Base-by-base conservation (phyloP, 331 rosid genomes). In the Telfairia occidentalis region DNA sequence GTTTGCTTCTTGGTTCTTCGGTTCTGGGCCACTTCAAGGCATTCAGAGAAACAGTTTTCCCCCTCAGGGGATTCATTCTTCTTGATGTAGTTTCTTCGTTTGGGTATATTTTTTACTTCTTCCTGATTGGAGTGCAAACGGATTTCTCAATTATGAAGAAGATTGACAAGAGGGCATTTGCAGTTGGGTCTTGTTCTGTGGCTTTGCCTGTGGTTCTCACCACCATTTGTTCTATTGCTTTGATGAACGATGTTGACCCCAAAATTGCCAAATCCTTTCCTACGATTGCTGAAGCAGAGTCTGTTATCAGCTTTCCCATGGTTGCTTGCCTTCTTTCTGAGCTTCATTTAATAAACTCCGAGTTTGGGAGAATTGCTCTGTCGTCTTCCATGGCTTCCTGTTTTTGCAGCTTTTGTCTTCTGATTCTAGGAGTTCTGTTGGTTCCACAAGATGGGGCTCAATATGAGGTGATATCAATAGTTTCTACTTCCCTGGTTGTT, bases 111-210 rank as follows among this genome's bases (percentile, higher is more conserved):
- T 67, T 79, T 70, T 79, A 35, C 78, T 78, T 80, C 71, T 85
- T 85, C 64, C 82, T 85, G 48, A 19, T 80, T 3, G 84, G 86
- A 46, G 72, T 82, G 10, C 84, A 82, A 72, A 77, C 45, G 19
- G 84, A 85, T 58, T 52, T 70, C 1, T 63, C 42, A 40, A 61
- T 85, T 2, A 2, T 77, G 0, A 75, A 63, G 71, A 79, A 70
- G 32, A 54, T 80, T 15, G 53, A 74, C 77, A 74, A 10, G 43
- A 79, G 28, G 52, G 15, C 86, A 1, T 50, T 66, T 34, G 65
- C 59, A 7, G 70, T 78, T 30, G 86, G 86, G 4, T 10, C 42
- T 46, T 63, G 30, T 59, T 43, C 79, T 3, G 77, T 80, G 18
- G 61, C 45, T 3, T 3, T 71, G 1, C 81, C 86, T 29, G 1